phyloP scores from a whole-genome alignment of 2,329 filamentous ascomycete genomes.

The Albophoma yamanashiensis region DNA sequence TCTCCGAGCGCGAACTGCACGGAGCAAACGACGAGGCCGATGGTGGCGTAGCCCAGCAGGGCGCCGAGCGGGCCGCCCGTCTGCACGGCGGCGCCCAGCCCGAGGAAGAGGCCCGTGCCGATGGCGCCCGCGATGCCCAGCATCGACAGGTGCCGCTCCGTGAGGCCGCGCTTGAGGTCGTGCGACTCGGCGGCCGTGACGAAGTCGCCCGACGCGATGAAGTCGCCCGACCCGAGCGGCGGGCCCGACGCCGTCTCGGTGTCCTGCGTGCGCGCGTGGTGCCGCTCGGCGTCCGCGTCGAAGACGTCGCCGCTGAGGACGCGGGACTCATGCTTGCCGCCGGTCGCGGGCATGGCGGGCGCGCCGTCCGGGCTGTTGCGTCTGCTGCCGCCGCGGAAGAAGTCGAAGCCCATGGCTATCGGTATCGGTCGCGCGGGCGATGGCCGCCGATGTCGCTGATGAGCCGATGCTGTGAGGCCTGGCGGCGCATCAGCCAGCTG shows the following conservation, averaged over 20 bases:
- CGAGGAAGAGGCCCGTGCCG: slow-evolving; percentile 50
- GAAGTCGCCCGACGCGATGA: slow-evolving; percentile 18
- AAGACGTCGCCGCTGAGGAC: not conserved
- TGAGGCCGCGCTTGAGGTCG: slow-evolving; percentile 30
- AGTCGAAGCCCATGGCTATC: not conserved
- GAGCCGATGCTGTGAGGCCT: not conserved
- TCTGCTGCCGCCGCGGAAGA: not conserved
- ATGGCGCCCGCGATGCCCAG: slow-evolving; percentile 52
- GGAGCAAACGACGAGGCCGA: slow-evolving; percentile 45
- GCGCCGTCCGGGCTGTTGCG: not conserved
- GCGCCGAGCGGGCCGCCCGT: slow-evolving; percentile 37
- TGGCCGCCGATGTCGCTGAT: not conserved
- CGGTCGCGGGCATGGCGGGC: not conserved
- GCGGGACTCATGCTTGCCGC: not conserved
- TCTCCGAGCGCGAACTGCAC: slow-evolving; percentile 51
- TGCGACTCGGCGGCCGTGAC: slow-evolving; percentile 37
- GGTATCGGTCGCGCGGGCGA: not conserved
- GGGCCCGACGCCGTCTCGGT: not conserved
- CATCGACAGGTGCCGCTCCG: slow-evolving; percentile 43
- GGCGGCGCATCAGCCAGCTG: not conserved
- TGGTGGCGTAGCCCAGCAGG: slow-evolving; percentile 41
- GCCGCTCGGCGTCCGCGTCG: not conserved
- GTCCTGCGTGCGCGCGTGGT: not conserved
- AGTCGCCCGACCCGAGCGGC: slow-evolving; percentile 13
- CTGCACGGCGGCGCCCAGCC: slow-evolving; percentile 42